Evolutionary conservation across 768 basidiomycete genomes (phyloP).

Genomic region (Agaricus sinodeliciosus): DNA sequence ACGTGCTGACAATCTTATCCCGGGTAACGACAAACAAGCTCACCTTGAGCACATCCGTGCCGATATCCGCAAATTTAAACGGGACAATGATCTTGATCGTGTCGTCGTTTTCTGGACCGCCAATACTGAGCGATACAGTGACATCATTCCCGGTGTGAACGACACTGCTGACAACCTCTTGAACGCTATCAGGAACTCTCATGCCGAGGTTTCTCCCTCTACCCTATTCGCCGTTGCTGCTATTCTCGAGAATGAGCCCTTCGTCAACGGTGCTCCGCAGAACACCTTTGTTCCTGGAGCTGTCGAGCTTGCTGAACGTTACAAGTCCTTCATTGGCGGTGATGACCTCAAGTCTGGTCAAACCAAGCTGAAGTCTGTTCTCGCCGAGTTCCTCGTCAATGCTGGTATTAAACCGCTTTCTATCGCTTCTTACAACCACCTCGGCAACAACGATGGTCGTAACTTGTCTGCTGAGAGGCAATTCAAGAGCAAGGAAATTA

Average conservation of each 20-base stretch:
- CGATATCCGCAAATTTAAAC: conserved; percentile 95
- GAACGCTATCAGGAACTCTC: conserved; percentile 72
- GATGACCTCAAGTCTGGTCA: conserved; percentile 98
- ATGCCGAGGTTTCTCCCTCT: conserved; percentile 93
- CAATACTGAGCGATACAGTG: conserved; percentile 97
- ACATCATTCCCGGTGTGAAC: conserved; percentile 90
- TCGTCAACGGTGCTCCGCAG: conserved; percentile 97
- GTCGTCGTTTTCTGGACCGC: conserved; percentile 97
- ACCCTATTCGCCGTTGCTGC: conserved; percentile 93
- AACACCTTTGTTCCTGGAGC: conserved; percentile 98
- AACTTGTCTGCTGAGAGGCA: conserved; percentile 87
- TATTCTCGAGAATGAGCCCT: conserved; percentile 92
- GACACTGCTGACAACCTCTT: conserved; percentile 90
- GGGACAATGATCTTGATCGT: conserved; percentile 73
- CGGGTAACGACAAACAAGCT: conserved; percentile 78
- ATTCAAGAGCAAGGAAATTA: conserved; percentile 98
- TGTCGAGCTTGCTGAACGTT: conserved; percentile 85
- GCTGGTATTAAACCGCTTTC: conserved; percentile 97
- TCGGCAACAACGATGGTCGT: conserved; percentile 96
- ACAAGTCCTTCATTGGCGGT: conserved; percentile 90
- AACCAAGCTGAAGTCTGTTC: conserved; percentile 94
- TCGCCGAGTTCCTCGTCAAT: conserved; percentile 98
- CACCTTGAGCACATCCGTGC: conserved; percentile 89
- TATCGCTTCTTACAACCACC: conserved; percentile 97
- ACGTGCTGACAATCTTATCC: conserved; percentile 90